phyloP scores from a whole-genome alignment of 139 green algal genomes.

The Chlamydomonas schloesseri region DNA sequence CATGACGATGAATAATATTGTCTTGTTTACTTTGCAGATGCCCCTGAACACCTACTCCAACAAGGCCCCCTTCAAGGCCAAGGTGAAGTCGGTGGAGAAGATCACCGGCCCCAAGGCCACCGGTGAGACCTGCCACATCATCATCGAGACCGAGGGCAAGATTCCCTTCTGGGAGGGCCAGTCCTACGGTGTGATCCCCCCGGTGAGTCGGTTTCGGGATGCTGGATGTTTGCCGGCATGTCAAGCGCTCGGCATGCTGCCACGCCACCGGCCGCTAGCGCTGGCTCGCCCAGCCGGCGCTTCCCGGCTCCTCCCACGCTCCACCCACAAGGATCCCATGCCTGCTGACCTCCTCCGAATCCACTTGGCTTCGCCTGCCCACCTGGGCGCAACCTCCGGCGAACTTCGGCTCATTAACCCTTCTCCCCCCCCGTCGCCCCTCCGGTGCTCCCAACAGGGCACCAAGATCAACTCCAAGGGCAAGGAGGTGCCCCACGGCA shows the following conservation, averaged over 20 bases:
- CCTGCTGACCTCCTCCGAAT: no score
- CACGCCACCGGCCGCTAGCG: no score
- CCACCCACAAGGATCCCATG: no score
- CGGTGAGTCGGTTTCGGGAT: conserved; percentile 58
- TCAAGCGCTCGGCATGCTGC: no score
- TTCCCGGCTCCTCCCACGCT: no score
- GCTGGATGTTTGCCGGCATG: not conserved
- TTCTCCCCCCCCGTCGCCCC: no score
- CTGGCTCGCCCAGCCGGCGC: no score
- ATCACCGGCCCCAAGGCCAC: conserved; percentile 97
- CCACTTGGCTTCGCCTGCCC: no score
- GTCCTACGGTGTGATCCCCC: conserved; percentile 98
- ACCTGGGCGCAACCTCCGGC: no score
- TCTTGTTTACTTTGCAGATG: conserved; percentile 57
- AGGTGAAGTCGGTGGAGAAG: conserved; percentile 90
- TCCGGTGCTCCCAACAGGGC: conserved; percentile 80
- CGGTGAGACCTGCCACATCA: conserved; percentile 97
- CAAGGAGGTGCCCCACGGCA: conserved; percentile 96
- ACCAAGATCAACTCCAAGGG: conserved; percentile 96
- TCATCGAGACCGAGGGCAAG: conserved; percentile 95
- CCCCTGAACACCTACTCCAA: conserved; percentile 94
- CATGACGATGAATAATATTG: no score
- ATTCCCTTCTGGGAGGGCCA: conserved; percentile 99
- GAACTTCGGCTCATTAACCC: no score
- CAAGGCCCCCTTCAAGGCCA: conserved; percentile 94